phyloP scores from a whole-genome alignment of 2,329 filamentous ascomycete species.

The Ceratocystiopsis brevicomis region DNA sequence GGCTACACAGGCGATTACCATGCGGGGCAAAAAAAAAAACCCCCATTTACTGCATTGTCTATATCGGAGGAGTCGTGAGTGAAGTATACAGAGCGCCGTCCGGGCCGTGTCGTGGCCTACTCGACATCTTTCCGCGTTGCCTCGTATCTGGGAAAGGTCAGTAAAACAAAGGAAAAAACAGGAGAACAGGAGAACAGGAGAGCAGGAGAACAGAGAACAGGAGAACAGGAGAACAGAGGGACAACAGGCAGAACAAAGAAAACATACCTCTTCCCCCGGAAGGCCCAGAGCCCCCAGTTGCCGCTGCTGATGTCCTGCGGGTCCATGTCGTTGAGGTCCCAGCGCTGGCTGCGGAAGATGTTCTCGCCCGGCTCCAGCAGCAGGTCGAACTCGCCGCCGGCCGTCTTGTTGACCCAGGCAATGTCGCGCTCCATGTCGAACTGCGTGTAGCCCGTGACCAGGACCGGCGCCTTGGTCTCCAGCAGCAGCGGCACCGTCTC shows the following conservation, averaged over 20 bases:
- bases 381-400: conserved; percentile 78
- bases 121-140: conserved; percentile 6
- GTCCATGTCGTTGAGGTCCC: conserved; percentile 93
- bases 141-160: conserved; percentile 7
- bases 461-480: conserved; percentile 87
- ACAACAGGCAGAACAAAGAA: background rate
- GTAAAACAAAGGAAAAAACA: background rate
- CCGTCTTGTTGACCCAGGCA: conserved; percentile 71
- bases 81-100: background rate
- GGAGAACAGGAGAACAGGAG: no score
- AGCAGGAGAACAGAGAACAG: no score
- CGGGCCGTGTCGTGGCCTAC: background rate
- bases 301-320: conserved; percentile 86
- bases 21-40: no score
- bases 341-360: conserved; percentile 75
- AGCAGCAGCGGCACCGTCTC: conserved; percentile 76
- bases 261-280: conserved; percentile 81
- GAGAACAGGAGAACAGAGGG: no score
- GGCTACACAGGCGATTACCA: no score
- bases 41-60: no score
- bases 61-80: background rate
- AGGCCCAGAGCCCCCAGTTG: conserved; percentile 95
- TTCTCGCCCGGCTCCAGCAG: conserved; percentile 88
- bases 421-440: conserved; percentile 88
- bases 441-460: conserved; percentile 91